A percentile compares a stretch with the other conserved stretches of the same genome.
Conservation (phyloP, 2,329 filamentous ascomycete genomes). For the Trichoderma atroviride region DNA sequence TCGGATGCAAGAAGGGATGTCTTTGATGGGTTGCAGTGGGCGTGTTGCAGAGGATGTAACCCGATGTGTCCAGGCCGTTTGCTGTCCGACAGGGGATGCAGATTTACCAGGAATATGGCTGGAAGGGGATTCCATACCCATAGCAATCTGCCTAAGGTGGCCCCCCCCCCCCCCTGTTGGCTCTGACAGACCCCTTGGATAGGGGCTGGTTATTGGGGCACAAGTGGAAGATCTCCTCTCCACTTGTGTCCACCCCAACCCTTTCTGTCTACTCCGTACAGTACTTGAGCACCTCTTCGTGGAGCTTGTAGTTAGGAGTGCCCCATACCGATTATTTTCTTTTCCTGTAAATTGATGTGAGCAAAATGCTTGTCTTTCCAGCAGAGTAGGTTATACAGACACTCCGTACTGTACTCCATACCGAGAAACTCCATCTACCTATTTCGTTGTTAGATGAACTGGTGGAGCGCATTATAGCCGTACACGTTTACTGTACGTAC, state of each 20-base stretch:
- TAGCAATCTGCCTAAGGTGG: background rate
- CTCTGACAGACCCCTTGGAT: background rate
- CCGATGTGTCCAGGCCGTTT: conserved; percentile 11
- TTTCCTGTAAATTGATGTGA: background rate
- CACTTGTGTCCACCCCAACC: background rate
- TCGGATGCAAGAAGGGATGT: conserved; percentile 22
- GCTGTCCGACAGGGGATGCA: conserved; percentile 4
- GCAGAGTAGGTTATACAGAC: background rate
- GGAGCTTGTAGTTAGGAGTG: background rate
- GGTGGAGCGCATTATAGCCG: background rate
- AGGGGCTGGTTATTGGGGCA: background rate
- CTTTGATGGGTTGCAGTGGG: conserved; percentile 17
- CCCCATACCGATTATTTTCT: background rate
- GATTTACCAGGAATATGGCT: background rate
- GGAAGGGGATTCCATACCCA: background rate
- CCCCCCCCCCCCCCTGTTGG: background rate
- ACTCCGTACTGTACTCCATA: background rate
- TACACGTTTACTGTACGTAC: no score
- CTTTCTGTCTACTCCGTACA: background rate
- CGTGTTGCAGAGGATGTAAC: conserved; percentile 4
- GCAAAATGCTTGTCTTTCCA: background rate
- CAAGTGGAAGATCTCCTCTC: conserved; percentile 3
- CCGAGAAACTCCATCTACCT: background rate
- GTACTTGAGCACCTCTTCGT: background rate
- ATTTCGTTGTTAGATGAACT: background rate